Conservation (phyloP, 83 land plant genomes). For the Diphasiastrum complanatum region DNA sequence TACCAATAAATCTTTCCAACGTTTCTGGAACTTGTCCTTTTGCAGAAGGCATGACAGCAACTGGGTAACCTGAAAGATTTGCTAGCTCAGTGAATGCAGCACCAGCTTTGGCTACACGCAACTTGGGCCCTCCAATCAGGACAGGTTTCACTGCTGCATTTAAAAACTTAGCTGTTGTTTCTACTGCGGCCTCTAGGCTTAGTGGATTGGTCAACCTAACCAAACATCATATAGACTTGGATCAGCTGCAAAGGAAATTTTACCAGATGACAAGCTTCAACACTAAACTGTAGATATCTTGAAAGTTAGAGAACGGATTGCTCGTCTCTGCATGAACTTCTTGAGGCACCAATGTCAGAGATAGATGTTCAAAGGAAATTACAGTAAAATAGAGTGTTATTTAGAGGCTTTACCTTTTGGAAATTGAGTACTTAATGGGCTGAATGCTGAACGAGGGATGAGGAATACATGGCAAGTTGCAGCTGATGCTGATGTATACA, state of each 20-base stretch:
- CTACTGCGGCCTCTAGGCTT: slow-evolving; percentile 62
- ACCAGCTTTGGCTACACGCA: slow-evolving; percentile 46
- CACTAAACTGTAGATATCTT: too few species aligned
- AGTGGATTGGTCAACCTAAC: slow-evolving; percentile 45
- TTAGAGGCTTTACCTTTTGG: slow-evolving; percentile 30
- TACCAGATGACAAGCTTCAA: too few species aligned
- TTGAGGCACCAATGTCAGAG: too few species aligned
- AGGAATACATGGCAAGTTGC: slow-evolving; percentile 54
- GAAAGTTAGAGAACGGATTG: too few species aligned
- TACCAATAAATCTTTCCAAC: slow-evolving; percentile 60
- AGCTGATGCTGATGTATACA: slow-evolving; percentile 56
- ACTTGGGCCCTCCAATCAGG: slow-evolving; percentile 51
- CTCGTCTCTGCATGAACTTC: too few species aligned
- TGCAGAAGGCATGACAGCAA: slow-evolving; percentile 67
- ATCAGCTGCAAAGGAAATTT: too few species aligned
- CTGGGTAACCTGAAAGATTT: slow-evolving; percentile 55
- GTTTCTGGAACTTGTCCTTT: slow-evolving; percentile 56
- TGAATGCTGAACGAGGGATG: slow-evolving; percentile 50
- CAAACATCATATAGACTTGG: too few species aligned
- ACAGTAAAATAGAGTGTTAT: background rate
- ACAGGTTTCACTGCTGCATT: slow-evolving; percentile 65
- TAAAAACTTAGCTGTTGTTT: slow-evolving; percentile 39
- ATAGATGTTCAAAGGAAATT: background rate
- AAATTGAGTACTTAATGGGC: slow-evolving; percentile 51
- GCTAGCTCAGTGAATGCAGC: slow-evolving; percentile 51